Percentiles rank a stretch among this genome's conserved stretches.
phyloP scores from a whole-genome alignment of 2,329 filamentous ascomycete species.

The Magnaporthiopsis incrustans region DNA sequence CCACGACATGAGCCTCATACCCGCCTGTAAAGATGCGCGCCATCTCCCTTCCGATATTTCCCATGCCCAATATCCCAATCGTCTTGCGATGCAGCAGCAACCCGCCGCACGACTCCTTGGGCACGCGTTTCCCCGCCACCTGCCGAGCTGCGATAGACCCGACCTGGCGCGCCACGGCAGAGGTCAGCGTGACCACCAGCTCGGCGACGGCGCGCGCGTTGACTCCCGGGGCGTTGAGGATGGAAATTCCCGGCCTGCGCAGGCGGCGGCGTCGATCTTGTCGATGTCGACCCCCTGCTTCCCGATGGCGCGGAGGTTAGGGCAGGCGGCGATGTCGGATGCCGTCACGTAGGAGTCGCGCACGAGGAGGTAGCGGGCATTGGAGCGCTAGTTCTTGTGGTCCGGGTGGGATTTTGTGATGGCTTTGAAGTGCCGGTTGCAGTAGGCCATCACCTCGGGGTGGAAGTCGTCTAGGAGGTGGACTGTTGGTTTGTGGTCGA shows the following conservation, averaged over 20 bases:
- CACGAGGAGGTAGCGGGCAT: neutral
- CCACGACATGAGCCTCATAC: conserved; percentile 66
- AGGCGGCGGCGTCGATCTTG: conserved; percentile 69
- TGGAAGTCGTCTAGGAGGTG: neutral
- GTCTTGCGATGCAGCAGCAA: conserved; percentile 73
- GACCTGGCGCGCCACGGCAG: conserved; percentile 67
- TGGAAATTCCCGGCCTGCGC: conserved; percentile 68
- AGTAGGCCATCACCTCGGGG: neutral
- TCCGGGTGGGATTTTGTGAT: neutral
- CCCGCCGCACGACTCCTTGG: conserved; percentile 28
- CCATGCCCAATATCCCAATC: conserved; percentile 67
- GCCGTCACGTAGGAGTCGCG: conserved; percentile 52
- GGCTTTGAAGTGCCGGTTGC: neutral
- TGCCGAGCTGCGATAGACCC: conserved; percentile 63
- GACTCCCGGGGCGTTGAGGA: conserved; percentile 71
- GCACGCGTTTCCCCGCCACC: conserved; percentile 64
- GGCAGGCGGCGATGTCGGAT: conserved; percentile 55
- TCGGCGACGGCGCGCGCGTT: conserved; percentile 77
- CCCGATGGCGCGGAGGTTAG: conserved; percentile 67
- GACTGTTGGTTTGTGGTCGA: neutral
- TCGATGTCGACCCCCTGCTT: conserved; percentile 76
- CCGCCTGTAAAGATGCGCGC: conserved; percentile 62
- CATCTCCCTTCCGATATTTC: conserved; percentile 77
- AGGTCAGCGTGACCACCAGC: conserved; percentile 66
- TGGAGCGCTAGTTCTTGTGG: neutral